Conservation (phyloP, 2,329 filamentous ascomycete genomes). For the Fusarium sp. region DNA sequence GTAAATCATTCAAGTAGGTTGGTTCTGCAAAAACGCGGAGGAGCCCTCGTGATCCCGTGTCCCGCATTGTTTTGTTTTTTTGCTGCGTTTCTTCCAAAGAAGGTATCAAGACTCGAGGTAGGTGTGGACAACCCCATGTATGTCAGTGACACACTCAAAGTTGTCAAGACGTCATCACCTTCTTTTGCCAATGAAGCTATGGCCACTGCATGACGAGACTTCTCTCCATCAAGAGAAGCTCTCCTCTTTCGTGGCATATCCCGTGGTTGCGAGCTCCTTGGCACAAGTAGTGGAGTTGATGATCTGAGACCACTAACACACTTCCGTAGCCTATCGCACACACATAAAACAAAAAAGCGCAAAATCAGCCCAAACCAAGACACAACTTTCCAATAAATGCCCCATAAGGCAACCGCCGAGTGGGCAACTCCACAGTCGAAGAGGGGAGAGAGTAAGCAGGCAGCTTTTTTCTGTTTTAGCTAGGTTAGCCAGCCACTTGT, state of each 20-base stretch:
- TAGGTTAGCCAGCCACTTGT: neutral
- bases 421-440: neutral
- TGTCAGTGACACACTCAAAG: neutral
- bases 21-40: neutral
- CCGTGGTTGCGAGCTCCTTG: neutral
- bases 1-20: neutral
- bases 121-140: constrained; percentile 4
- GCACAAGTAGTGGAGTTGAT: neutral
- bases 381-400: neutral
- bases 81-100: constrained; percentile 17
- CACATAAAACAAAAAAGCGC: neutral
- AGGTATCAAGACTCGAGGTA: constrained; percentile 37
- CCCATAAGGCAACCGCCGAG: constrained; percentile 1
- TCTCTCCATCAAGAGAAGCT: neutral
- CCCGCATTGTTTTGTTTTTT: neutral
- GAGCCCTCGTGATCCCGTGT: constrained; percentile 14
- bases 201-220: neutral
- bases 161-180: constrained; percentile 18
- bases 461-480: neutral
- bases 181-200: constrained; percentile 17
- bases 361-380: neutral
- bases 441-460: neutral
- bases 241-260: neutral
- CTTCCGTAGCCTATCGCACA: neutral
- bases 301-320: neutral